Base-by-base conservation (phyloP, 2,329 filamentous ascomycete species). In the Lojkania enalia region DNA sequence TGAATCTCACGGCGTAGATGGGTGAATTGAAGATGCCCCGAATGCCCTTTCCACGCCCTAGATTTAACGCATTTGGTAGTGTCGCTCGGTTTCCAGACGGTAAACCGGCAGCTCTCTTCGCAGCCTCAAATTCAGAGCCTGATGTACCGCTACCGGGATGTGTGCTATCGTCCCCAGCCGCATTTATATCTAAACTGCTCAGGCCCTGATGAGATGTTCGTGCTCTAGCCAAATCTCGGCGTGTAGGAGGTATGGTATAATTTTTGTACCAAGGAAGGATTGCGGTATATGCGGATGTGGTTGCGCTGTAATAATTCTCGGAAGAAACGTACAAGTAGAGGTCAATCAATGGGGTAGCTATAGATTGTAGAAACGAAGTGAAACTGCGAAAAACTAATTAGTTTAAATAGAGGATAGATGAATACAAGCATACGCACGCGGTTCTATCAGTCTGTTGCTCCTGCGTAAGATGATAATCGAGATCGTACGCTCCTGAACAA, bases 251-350 rank as follows among this genome's bases (percentile, higher is more conserved):
- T 4, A 95, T 77, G 31, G 87, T 87, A 82, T 94, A 99, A 58
- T 91, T 91, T 51, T 90, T 79, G 14, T 94, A 90, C 77, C 94
- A 95, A 30, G 87, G 82, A 29, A 97, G 81, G 44, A 96, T 80
- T 4, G 77, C 74, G 54, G 85, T 89, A 72, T 90, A 96, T 27
- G 89, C 86, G 2, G 90, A 88, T 13, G 90, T 84, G 3, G 90
- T 96, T 37, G 80, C 74, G 32, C 79, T 75, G 43, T 84, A 78
- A 80, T 94, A 99, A 74, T 97, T 96, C 52, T 90, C 83, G 45
- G 86, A 88, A 21, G 90, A 94, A 52, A 94, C 87, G 69, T 95
- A 97, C 57, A 97, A 85, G 39, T 85, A 91, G 45, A 96, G 83
- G 58, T 95, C 88, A 58, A 96, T 69, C 48, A 97, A 81, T 21